These are phyloP conservation scores for Protomyces pachydermus DNA, from an alignment of 1,139 yeast species.

Conservation along the genomic window DNA sequence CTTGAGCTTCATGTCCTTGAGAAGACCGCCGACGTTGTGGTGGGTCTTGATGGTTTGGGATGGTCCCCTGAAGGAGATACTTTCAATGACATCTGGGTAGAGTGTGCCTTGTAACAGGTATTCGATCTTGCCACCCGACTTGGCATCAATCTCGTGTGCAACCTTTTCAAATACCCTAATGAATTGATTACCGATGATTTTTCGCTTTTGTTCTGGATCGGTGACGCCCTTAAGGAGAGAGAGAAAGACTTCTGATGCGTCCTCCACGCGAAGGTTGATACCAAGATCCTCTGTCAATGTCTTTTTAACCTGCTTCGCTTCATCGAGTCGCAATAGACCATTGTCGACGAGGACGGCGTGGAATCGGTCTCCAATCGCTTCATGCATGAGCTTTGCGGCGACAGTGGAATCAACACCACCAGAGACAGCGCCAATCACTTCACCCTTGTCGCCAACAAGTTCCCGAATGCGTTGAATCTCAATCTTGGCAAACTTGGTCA, in stretches of 20 bases:
- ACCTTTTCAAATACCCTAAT: slow-evolving; percentile 83
- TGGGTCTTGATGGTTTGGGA: slow-evolving; percentile 99
- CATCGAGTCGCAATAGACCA: slow-evolving; percentile 94
- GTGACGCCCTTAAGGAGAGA: slow-evolving; percentile 84
- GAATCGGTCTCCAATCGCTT: slow-evolving; percentile 97
- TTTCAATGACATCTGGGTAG: slow-evolving; percentile 97
- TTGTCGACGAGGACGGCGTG: slow-evolving; percentile 97
- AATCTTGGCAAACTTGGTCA: slow-evolving; percentile 95
- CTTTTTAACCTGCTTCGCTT: slow-evolving; percentile 79
- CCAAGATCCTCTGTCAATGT: slow-evolving; percentile 90
- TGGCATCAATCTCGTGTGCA: slow-evolving; percentile 66
- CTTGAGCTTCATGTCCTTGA: slow-evolving; percentile 96
- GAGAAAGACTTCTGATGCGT: slow-evolving; percentile 87
- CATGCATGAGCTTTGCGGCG: slow-evolving; percentile 96
- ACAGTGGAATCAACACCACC: slow-evolving; percentile 99
- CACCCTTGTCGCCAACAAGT: slow-evolving; percentile 94
- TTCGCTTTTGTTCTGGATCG: slow-evolving; percentile 98
- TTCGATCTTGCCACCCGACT: slow-evolving; percentile 81
- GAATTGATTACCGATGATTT: slow-evolving; percentile 96
- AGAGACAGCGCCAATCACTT: slow-evolving; percentile 98
- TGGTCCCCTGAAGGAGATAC: slow-evolving; percentile 98
- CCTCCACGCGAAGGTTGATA: slow-evolving; percentile 88
- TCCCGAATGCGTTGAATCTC: slow-evolving; percentile 88
- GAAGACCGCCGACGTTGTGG: slow-evolving; percentile 96
- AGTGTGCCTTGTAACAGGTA: slow-evolving; percentile 93